These are phyloP conservation scores for Aristolochia contorta DNA, from an alignment of 164 flowering plant genomes.

Conservation along the genomic window DNA sequence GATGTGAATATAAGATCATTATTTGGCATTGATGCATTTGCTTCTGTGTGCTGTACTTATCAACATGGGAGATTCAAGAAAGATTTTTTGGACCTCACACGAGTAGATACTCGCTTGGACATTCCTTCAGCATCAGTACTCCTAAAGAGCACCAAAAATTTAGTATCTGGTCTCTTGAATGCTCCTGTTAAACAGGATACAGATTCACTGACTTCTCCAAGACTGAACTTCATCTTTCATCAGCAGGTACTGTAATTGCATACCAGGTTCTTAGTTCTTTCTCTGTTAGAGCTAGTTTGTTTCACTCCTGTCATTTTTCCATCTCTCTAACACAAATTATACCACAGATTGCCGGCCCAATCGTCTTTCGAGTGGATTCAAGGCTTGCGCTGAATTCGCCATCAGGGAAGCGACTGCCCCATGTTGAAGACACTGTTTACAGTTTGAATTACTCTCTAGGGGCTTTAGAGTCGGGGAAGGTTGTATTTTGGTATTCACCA, in stretches of 20 bases:
- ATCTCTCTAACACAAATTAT: neutral
- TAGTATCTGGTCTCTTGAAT: slow-evolving; percentile 24
- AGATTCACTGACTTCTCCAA: slow-evolving; percentile 47
- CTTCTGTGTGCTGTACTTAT: slow-evolving; percentile 57
- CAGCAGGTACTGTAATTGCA: slow-evolving; percentile 56
- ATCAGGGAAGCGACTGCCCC: slow-evolving; percentile 21
- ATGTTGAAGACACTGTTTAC: slow-evolving; percentile 57
- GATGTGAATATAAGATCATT: slow-evolving; percentile 26
- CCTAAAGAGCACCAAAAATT: slow-evolving; percentile 24
- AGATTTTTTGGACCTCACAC: slow-evolving; percentile 49
- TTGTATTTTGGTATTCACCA: slow-evolving; percentile 92
- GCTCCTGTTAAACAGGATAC: slow-evolving; percentile 16
- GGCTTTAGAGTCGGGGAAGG: slow-evolving; percentile 61
- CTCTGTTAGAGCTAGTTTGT: neutral
- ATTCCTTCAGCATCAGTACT: slow-evolving; percentile 59
- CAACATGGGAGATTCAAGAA: slow-evolving; percentile 77
- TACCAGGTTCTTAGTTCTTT: neutral
- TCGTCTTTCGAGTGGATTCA: slow-evolving; percentile 69
- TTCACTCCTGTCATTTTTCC: neutral
- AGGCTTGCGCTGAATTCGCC: slow-evolving; percentile 36
- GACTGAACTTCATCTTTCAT: slow-evolving; percentile 58
- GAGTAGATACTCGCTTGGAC: slow-evolving; percentile 79
- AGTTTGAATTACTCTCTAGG: slow-evolving; percentile 65
- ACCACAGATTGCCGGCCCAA: slow-evolving; percentile 71
- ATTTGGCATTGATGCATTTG: slow-evolving; percentile 60